phyloP scores from a whole-genome alignment of 345 rosid species.

The Euphorbia peplus region DNA sequence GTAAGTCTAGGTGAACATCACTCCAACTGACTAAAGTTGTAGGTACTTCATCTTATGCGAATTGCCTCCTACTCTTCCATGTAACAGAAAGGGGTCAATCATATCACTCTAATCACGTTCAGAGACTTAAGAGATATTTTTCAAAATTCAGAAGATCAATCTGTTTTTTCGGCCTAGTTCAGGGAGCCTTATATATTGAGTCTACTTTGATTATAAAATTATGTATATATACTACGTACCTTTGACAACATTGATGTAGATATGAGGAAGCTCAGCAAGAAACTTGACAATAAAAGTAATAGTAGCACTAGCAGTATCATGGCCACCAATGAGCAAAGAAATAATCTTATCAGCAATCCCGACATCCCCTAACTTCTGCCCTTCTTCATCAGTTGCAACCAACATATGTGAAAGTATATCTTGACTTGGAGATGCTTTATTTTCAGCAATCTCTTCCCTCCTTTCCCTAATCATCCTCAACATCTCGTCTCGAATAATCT shows the following conservation, averaged over 20 bases:
- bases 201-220: too few species aligned
- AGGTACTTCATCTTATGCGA: too few species aligned
- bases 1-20: too few species aligned
- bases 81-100: too few species aligned
- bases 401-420: slow-evolving; percentile 24
- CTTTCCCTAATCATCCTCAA: slow-evolving; percentile 16
- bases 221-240: too few species aligned
- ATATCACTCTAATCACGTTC: too few species aligned
- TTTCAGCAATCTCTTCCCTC: slow-evolving; percentile 13
- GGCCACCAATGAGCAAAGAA: slow-evolving; percentile 24
- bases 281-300: slow-evolving; percentile 22
- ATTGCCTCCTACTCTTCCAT: too few species aligned
- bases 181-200: too few species aligned
- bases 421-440: slow-evolving; percentile 4
- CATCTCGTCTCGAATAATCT: slow-evolving; percentile 15
- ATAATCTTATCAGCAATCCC: slow-evolving; percentile 14
- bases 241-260: slow-evolving; percentile 11
- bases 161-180: too few species aligned
- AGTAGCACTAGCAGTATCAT: slow-evolving; percentile 24
- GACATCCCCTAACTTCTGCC: slow-evolving; percentile 11
- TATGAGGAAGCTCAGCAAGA: slow-evolving; percentile 22
- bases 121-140: too few species aligned
- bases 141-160: too few species aligned
- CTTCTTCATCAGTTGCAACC: slow-evolving; percentile 13
- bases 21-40: too few species aligned